A percentile compares a stretch with the other conserved stretches of the same genome.
Evolutionary conservation across 352 stramenopile species (phyloP).

Genomic region (Phytophthora chlamydospora): DNA sequence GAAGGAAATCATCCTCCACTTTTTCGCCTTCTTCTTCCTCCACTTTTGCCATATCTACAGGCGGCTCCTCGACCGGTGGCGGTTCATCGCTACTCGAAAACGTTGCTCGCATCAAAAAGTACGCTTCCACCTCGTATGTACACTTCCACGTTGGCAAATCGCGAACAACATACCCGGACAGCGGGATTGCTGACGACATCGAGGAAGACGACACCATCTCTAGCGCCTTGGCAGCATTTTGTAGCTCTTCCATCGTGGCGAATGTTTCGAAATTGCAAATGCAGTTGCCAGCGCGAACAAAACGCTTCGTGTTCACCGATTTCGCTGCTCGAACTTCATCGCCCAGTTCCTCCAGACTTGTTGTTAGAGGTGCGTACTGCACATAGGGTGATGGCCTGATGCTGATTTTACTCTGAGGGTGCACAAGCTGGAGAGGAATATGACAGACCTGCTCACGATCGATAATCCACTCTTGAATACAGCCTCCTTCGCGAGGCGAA

Average conservation of each 20-base stretch:
- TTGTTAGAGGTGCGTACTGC: constrained; percentile 83
- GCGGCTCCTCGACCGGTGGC: constrained; percentile 20
- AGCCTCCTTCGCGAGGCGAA: constrained; percentile 80
- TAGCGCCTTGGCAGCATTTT: constrained; percentile 51
- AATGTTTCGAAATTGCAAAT: constrained; percentile 86
- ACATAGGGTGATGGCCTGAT: constrained; percentile 84
- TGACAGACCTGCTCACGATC: constrained; percentile 84
- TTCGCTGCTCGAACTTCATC: constrained; percentile 76
- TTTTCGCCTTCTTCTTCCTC: constrained; percentile 71
- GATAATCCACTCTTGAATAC: constrained; percentile 82
- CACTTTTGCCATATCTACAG: constrained; percentile 36
- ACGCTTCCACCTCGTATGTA: constrained; percentile 89
- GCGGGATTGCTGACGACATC: constrained; percentile 45
- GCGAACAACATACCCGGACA: constrained; percentile 84
- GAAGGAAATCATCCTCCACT: constrained; percentile 81
- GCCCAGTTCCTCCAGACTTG: constrained; percentile 80
- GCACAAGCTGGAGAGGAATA: constrained; percentile 84
- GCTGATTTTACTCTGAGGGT: constrained; percentile 89
- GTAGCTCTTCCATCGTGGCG: constrained; percentile 68
- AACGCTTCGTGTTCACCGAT: constrained; percentile 78
- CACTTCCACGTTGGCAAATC: constrained; percentile 89
- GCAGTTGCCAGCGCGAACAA: constrained; percentile 79
- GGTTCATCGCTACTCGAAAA: constrained; percentile 73
- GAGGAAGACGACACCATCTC: constrained; percentile 42
- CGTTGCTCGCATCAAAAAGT: constrained; percentile 86